Percentiles rank a stretch among this genome's conserved stretches.
Evolutionary conservation across 2,329 filamentous ascomycete species (phyloP).

Genomic region (Alternaria triticina): DNA sequence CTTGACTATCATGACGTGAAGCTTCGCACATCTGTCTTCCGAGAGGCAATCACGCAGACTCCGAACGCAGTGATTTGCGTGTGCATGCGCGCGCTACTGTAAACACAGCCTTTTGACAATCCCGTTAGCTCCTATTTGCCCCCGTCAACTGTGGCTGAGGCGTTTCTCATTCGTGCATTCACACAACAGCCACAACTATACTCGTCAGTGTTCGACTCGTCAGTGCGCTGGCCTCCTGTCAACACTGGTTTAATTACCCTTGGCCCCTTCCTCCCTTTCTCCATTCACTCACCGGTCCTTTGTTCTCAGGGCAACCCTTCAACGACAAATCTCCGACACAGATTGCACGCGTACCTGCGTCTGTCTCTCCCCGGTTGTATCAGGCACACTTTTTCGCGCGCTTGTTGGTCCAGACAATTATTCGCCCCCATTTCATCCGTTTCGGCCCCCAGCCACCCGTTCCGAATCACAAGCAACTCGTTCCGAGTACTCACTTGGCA

Average conservation of each 20-base stretch:
- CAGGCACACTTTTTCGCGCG: slow-evolving; percentile 12
- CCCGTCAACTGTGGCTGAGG: slow-evolving; percentile 6
- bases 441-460: slow-evolving; percentile 15
- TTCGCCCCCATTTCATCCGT: slow-evolving; percentile 9
- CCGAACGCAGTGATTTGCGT: slow-evolving; percentile 13
- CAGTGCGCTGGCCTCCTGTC: slow-evolving; percentile 5
- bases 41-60: background rate
- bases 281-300: slow-evolving; percentile 6
- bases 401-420: slow-evolving; percentile 17
- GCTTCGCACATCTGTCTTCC: slow-evolving; percentile 13
- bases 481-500: background rate
- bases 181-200: slow-evolving; percentile 8
- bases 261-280: slow-evolving; percentile 15
- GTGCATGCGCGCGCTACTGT: slow-evolving; percentile 10
- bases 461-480: slow-evolving; percentile 9
- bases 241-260: slow-evolving; percentile 21
- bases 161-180: slow-evolving; percentile 3
- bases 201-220: slow-evolving; percentile 1
- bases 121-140: background rate
- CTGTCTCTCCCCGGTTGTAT: slow-evolving; percentile 2
- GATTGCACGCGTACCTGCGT: slow-evolving; percentile 5
- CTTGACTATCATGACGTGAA: slow-evolving; percentile 32
- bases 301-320: background rate
- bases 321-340: slow-evolving; percentile 4
- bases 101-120: slow-evolving; percentile 4